phyloP scores from a whole-genome alignment of 352 stramenopile species.

The Phytophthora kernoviae region DNA sequence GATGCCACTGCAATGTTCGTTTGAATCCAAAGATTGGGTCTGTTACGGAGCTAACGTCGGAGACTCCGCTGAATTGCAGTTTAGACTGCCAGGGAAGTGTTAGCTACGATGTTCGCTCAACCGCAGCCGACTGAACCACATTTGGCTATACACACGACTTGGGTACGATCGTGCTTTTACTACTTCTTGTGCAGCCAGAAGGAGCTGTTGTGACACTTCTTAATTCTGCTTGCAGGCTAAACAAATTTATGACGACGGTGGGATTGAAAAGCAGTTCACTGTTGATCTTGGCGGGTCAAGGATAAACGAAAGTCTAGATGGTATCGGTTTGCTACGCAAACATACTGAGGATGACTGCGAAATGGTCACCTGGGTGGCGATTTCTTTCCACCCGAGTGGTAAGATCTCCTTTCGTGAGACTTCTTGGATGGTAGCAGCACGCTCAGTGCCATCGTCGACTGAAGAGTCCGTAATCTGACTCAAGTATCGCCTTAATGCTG shows the following conservation, averaged over 20 bases:
- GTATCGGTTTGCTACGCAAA: conserved; percentile 19
- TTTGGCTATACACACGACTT: conserved; percentile 22
- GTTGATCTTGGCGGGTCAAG: conserved; percentile 25
- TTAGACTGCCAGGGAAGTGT: conserved; percentile 24
- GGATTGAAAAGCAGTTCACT: conserved; percentile 27
- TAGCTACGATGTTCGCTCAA: conserved; percentile 26
- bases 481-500: conserved; percentile 24
- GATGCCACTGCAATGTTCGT: conserved; percentile 27
- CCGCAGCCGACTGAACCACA: conserved; percentile 12
- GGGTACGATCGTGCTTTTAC: conserved; percentile 11
- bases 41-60: conserved; percentile 26
- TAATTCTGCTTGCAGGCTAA: conserved; percentile 12
- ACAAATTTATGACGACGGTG: conserved; percentile 16
- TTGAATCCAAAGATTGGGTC: conserved; percentile 25
- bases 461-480: conserved; percentile 1
- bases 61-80: conserved; percentile 32
- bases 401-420: conserved; percentile 34
- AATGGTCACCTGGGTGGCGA: conserved; percentile 29
- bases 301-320: conserved; percentile 28
- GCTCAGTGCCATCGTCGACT: background rate
- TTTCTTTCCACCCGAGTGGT: conserved; percentile 34
- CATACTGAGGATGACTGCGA: conserved; percentile 30
- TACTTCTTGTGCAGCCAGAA: background rate
- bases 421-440: conserved; percentile 29
- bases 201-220: background rate